phyloP scores from a whole-genome alignment of 306 rosid genomes.

The Betula pendula region DNA sequence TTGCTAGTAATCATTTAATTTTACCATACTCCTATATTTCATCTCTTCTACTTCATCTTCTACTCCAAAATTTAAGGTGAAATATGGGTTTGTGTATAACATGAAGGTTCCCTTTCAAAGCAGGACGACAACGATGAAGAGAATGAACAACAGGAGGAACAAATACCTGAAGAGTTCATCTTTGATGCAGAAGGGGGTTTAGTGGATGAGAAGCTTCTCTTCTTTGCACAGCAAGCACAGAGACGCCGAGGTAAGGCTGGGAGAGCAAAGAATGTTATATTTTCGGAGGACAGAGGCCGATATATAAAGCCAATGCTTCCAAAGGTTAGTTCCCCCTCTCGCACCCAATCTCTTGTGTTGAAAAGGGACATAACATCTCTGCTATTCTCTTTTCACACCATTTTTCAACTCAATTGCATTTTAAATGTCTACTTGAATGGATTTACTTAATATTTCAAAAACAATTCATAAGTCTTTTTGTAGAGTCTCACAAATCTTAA shows the following conservation, averaged over 20 bases:
- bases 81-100: slow-evolving; percentile 27
- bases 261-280: slow-evolving; percentile 94
- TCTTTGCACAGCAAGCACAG: slow-evolving; percentile 98
- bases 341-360: slow-evolving; percentile 2
- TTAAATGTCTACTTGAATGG: not conserved
- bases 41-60: not conserved
- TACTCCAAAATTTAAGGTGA: slow-evolving; percentile 11
- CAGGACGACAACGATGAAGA: slow-evolving; percentile 86
- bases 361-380: slow-evolving; percentile 18
- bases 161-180: slow-evolving; percentile 90
- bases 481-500: slow-evolving; percentile 15
- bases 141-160: slow-evolving; percentile 76
- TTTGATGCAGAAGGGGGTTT: slow-evolving; percentile 98
- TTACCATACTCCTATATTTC: not conserved
- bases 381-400: slow-evolving; percentile 15
- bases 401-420: not conserved
- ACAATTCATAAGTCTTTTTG: not conserved
- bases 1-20: not conserved
- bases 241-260: slow-evolving; percentile 93
- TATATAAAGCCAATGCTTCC: slow-evolving; percentile 98
- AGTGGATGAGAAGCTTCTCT: slow-evolving; percentile 96
- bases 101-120: slow-evolving; percentile 24
- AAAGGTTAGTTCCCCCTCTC: slow-evolving; percentile 49
- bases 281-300: slow-evolving; percentile 98
- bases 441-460: not conserved